Evolutionary conservation across 2,329 filamentous ascomycete genomes (phyloP), one percentile per base, ranked within the genome.

Genomic region (Ophiocordyceps camponoti-saundersi): DNA sequence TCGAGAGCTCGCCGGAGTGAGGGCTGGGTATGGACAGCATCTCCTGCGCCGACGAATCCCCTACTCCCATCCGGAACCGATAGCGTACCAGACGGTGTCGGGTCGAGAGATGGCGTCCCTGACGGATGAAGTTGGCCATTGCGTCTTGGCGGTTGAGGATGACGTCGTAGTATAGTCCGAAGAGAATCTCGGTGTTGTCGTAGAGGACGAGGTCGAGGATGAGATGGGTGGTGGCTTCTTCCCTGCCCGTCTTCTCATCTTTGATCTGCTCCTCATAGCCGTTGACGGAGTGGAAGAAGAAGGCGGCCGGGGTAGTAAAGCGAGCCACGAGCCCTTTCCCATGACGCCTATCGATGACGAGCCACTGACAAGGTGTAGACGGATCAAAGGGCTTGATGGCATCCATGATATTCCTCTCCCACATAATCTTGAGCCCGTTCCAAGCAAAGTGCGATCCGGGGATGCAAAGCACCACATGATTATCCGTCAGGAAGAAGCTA

Each of bases 231-330:
- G 36, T 18, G 13, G 47, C 46, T 11, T 54, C 48, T 12, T 56
- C 48, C 2, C 57, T n/a, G n/a, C n/a, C 57, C 0, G 58, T 26
- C 4, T 4, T 54, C 1, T 68, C 64, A 2, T 61, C 63, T 29
- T 64, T 59, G 0, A 56, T 49, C 0, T 55, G 52, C 51, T 85
- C 73, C 55, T 90, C 83, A 58, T 80, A 92, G 0, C 84, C 75
- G 53, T 93, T 93, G 57, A 86, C 68, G 0, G 75, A 77, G 62
- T 94, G 86, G 60, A 93, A 93, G 61, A 78, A 81, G 66, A 89
- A 93, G 44, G 79, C 79, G 0, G 82, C 73, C 0, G 75, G 70
- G 16, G 76, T 81, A 18, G 80, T 72, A 55, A 83, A 89, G 2
- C 71, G 75, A 8, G 77, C 80, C 0, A 92, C 71, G 0, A 92